Percentiles rank a stretch among this genome's conserved stretches.
phyloP scores from a whole-genome alignment of 1,284 basidiomycete genomes.

The Ceratobasidium sp. region DNA sequence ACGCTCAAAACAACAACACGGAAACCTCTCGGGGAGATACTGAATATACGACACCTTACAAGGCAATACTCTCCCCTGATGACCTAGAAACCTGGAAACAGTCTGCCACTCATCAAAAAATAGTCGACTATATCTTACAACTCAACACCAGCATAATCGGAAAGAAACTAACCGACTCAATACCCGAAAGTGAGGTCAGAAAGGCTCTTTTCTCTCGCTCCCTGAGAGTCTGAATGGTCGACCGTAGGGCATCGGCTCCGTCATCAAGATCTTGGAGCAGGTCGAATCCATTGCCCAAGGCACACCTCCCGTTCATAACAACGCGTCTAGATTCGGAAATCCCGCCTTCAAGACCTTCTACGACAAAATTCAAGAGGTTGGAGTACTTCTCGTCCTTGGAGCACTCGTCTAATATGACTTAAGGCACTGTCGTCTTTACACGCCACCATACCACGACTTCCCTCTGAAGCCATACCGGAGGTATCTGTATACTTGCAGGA shows the following conservation, averaged over 20 bases:
- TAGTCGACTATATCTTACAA: slow-evolving; percentile 80
- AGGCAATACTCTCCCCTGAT: slow-evolving; percentile 83
- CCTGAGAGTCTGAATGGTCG: neutral
- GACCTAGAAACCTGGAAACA: slow-evolving; percentile 89
- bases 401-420: slow-evolving; percentile 50
- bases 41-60: slow-evolving; percentile 62
- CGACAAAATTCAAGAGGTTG: slow-evolving; percentile 81
- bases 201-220: neutral
- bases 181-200: slow-evolving; percentile 71
- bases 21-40: neutral
- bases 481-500: slow-evolving; percentile 87
- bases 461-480: slow-evolving; percentile 73
- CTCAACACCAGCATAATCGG: slow-evolving; percentile 86
- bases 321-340: slow-evolving; percentile 95
- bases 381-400: slow-evolving; percentile 53
- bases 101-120: slow-evolving; percentile 77
- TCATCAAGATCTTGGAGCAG: slow-evolving; percentile 76
- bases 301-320: slow-evolving; percentile 91
- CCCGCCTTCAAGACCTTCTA: slow-evolving; percentile 96
- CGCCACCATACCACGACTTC: slow-evolving; percentile 69
- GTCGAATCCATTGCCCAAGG: slow-evolving; percentile 76
- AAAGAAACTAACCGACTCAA: slow-evolving; percentile 80
- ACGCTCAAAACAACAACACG: neutral
- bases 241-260: slow-evolving; percentile 72
- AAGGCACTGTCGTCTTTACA: slow-evolving; percentile 67